phyloP scores from a whole-genome alignment of 1,139 yeast species.

The Saccharomyces hybrid region DNA sequence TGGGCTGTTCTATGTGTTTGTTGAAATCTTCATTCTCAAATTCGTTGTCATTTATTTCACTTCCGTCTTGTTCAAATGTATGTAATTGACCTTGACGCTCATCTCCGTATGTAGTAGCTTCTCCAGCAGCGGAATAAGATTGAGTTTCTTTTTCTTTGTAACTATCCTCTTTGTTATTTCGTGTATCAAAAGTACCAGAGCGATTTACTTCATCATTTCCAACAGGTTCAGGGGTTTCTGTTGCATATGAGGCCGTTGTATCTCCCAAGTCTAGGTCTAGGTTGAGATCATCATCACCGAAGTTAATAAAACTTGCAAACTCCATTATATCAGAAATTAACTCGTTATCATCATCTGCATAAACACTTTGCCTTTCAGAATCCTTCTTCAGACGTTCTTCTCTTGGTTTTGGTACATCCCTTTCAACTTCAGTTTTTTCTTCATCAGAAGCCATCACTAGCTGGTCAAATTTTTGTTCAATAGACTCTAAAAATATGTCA shows the following conservation, averaged over 20 bases:
- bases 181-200: background rate
- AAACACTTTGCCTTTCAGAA: background rate
- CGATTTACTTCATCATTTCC: background rate
- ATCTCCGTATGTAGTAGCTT: background rate
- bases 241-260: background rate
- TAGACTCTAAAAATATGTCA: background rate
- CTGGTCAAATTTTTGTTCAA: background rate
- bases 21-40: conserved; percentile 27
- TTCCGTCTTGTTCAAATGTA: conserved; percentile 2
- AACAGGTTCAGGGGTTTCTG: background rate
- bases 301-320: conserved; percentile 58
- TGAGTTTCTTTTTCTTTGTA: background rate
- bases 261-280: conserved; percentile 24
- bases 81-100: background rate
- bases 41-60: conserved; percentile 5
- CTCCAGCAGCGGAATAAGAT: background rate
- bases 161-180: background rate
- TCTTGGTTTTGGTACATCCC: conserved; percentile 10
- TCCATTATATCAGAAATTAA: conserved; percentile 40
- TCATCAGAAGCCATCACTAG: background rate
- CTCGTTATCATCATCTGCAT: conserved; percentile 29
- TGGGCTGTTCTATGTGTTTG: conserved; percentile 6
- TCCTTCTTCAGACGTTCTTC: conserved; percentile 22
- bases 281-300: conserved; percentile 38
- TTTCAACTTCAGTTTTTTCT: conserved; percentile 5